A percentile compares a stretch with the other conserved stretches of the same genome.
Conservation (phyloP, 2,329 filamentous ascomycete species). For the Magnaporthiopsis poae region DNA sequence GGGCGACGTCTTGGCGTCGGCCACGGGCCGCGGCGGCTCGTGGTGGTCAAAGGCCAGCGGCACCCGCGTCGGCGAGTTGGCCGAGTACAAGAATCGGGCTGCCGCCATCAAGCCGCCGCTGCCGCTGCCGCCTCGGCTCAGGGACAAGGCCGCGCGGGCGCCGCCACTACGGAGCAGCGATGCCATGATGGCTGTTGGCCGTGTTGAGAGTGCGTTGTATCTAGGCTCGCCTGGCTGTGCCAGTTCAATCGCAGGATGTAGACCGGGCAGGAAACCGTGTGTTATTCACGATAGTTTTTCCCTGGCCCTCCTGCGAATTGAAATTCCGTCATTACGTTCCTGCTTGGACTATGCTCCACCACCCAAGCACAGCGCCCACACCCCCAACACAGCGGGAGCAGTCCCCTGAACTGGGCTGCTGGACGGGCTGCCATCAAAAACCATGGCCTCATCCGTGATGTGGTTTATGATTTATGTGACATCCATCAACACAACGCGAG, state of each 20-base stretch:
- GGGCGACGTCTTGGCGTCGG: constrained; percentile 40
- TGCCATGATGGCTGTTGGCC: neutral
- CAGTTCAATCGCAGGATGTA: neutral
- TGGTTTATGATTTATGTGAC: neutral
- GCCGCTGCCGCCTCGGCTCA: too few relatives aligned
- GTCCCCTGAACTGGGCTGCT: neutral
- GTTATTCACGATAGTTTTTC: neutral
- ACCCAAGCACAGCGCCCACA: neutral
- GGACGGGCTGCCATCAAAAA: neutral
- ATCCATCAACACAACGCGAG: neutral
- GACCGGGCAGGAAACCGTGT: neutral
- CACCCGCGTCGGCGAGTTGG: constrained; percentile 14
- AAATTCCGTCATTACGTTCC: neutral
- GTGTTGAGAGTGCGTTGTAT: too few relatives aligned
- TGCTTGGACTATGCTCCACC: neutral
- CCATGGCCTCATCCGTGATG: too few relatives aligned
- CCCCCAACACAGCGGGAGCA: too few relatives aligned
- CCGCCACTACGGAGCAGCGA: neutral
- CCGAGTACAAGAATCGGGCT: neutral
- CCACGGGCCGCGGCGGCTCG: constrained; percentile 39
- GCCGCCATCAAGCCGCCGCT: too few relatives aligned
- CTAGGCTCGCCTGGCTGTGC: too few relatives aligned
- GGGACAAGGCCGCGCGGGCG: too few relatives aligned
- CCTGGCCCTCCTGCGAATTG: neutral
- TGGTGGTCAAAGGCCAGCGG: constrained; percentile 58